These are phyloP conservation scores for Pleurotus tuber-regium DNA, from an alignment of 768 basidiomycete species.

Conservation along the genomic window DNA sequence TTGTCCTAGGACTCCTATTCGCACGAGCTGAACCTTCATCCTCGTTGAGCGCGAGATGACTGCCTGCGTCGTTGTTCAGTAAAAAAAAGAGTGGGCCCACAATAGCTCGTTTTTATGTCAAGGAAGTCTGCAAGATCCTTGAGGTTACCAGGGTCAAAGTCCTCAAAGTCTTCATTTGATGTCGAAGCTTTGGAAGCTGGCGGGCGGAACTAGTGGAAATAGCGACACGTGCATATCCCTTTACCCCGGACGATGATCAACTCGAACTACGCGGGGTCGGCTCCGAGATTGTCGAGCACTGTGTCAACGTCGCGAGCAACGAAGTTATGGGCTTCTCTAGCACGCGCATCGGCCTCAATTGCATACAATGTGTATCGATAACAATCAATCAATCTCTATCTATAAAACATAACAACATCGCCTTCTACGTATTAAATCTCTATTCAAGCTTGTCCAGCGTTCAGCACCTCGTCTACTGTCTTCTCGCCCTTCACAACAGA, in stretches of 20 bases:
- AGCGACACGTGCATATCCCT: background rate
- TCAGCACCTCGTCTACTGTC: slow-evolving; percentile 47
- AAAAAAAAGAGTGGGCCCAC: background rate
- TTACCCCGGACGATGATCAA: background rate
- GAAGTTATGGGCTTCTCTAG: too few species aligned
- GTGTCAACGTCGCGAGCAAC: too few species aligned
- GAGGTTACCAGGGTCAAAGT: background rate
- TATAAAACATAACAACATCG: too few species aligned
- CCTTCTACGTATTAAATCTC: too few species aligned
- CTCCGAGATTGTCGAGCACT: background rate
- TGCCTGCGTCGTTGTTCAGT: background rate
- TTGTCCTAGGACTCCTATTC: background rate
- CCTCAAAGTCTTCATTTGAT: background rate
- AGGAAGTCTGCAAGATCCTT: too few species aligned
- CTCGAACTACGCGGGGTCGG: background rate
- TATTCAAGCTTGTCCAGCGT: background rate
- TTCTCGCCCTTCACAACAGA: slow-evolving; percentile 71
- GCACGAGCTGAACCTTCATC: slow-evolving; percentile 4
- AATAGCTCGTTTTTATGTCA: too few species aligned
- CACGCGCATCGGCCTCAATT: too few species aligned
- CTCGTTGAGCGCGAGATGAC: background rate
- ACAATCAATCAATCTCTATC: too few species aligned
- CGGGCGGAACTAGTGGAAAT: slow-evolving; percentile 1
- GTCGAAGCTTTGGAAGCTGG: background rate
- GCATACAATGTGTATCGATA: too few species aligned